A percentile compares a stretch with the other conserved stretches of the same genome.
Evolutionary conservation across 768 basidiomycete species (phyloP).

Genomic region (Mycena haematopus): DNA sequence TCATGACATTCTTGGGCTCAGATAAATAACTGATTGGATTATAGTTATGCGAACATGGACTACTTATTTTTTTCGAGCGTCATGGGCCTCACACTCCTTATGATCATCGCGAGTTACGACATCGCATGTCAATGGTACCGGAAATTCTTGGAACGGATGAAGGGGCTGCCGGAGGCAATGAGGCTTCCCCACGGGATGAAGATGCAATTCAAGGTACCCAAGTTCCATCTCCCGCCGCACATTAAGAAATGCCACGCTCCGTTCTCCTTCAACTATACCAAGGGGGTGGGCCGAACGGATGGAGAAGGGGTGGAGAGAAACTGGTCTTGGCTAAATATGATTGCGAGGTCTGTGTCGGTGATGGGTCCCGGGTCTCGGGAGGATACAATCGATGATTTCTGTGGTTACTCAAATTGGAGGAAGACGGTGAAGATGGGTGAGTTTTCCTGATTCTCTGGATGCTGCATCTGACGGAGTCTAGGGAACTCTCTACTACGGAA

Average conservation of each 20-base stretch:
- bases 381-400: conserved; percentile 31
- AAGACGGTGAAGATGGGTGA: conserved; percentile 14
- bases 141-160: conserved; percentile 24
- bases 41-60: conserved; percentile 35
- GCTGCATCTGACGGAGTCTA: too few species aligned
- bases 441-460: too few species aligned
- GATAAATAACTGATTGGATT: too few species aligned
- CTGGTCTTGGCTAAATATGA: conserved; percentile 30
- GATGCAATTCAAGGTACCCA: conserved; percentile 33
- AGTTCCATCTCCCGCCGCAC: conserved; percentile 29
- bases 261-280: conserved; percentile 30
- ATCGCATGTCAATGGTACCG: conserved; percentile 35
- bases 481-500: conserved; percentile 7
- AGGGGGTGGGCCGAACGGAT: conserved; percentile 30
- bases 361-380: conserved; percentile 26
- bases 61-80: conserved; percentile 26
- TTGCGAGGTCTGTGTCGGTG: conserved; percentile 26
- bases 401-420: conserved; percentile 25
- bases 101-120: conserved; percentile 31
- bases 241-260: conserved; percentile 26
- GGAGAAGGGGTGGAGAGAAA: conserved; percentile 33
- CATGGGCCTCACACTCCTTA: neutral
- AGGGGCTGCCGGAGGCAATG: conserved; percentile 12
- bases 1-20: too few species aligned
- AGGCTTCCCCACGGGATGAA: neutral